Evolutionary conservation across 768 basidiomycete genomes (phyloP).

Genomic region (Holtermannia corniformis): DNA sequence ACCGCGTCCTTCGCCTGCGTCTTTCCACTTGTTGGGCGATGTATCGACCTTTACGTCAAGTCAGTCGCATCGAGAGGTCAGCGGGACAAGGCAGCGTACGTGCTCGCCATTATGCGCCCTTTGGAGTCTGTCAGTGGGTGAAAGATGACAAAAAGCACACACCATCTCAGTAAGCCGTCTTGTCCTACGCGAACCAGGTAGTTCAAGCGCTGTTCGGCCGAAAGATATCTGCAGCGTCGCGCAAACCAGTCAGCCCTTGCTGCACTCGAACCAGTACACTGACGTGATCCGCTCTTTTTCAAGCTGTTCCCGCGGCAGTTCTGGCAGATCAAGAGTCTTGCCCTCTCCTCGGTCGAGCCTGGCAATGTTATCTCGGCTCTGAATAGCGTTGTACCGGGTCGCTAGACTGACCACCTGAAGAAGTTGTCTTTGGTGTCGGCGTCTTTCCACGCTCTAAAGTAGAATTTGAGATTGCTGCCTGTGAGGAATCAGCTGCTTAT

Average conservation of each 20-base stretch:
- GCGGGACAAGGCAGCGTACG: too few relatives aligned
- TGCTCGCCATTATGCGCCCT: constrained; percentile 48
- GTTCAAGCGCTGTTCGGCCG: constrained; percentile 55
- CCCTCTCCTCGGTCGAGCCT: constrained; percentile 60
- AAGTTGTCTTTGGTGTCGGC: constrained; percentile 58
- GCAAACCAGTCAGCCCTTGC: constrained; percentile 8
- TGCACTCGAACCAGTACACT: too few relatives aligned
- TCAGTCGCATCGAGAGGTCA: neutral
- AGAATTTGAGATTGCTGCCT: constrained; percentile 42
- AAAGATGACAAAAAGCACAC: constrained; percentile 3
- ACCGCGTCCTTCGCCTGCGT: constrained; percentile 52
- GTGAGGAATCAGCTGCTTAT: too few relatives aligned
- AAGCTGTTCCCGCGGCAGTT: constrained; percentile 53
- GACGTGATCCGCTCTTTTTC: constrained; percentile 50
- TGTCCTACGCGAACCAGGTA: constrained; percentile 54
- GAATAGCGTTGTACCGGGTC: neutral
- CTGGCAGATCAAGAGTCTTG: constrained; percentile 50
- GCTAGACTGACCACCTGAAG: constrained; percentile 43
- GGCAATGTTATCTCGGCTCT: too few relatives aligned
- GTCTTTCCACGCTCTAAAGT: constrained; percentile 54
- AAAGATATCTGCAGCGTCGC: constrained; percentile 47
- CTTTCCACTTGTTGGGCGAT: constrained; percentile 54
- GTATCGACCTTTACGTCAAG: constrained; percentile 47
- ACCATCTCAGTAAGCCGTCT: constrained; percentile 43
- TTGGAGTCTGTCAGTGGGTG: constrained; percentile 15